Percentiles rank a stretch among this genome's conserved stretches.
Evolutionary conservation across 495 filamentous ascomycete genomes (phyloP).

Genomic region (Penicillium antarcticum): DNA sequence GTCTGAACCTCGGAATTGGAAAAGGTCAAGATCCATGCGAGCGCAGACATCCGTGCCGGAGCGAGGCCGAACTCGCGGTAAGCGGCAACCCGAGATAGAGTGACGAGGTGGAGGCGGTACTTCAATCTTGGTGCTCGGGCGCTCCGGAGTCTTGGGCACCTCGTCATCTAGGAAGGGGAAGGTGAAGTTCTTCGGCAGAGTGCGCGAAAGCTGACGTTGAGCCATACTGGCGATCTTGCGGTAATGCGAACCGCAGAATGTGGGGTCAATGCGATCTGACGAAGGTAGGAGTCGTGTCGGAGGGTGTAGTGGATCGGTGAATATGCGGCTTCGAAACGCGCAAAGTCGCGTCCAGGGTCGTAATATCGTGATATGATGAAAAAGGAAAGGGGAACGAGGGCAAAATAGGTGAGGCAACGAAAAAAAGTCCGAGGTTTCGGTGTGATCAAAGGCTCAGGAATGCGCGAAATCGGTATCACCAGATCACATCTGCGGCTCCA

Average conservation of each 20-base stretch:
- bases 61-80: constrained; percentile 44
- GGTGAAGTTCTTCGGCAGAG: constrained; percentile 62
- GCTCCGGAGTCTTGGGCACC: constrained; percentile 59
- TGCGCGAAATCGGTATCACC: constrained; percentile 27
- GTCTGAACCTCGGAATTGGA: constrained; percentile 36
- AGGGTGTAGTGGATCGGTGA: not conserved
- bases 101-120: constrained; percentile 48
- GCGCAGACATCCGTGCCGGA: constrained; percentile 42
- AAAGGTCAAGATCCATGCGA: constrained; percentile 32
- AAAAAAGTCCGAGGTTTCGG: constrained; percentile 19
- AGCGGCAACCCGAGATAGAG: constrained; percentile 47
- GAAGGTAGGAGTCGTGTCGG: not conserved
- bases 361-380: constrained; percentile 34
- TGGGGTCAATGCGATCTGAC: constrained; percentile 14
- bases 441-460: constrained; percentile 20
- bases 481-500: constrained; percentile 30
- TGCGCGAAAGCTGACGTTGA: constrained; percentile 55
- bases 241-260: constrained; percentile 7
- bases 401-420: constrained; percentile 16
- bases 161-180: constrained; percentile 53
- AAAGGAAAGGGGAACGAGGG: constrained; percentile 34
- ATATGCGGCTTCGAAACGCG: constrained; percentile 18
- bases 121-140: constrained; percentile 36
- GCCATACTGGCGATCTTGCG: constrained; percentile 37
- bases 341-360: constrained; percentile 30